phyloP scores from a whole-genome alignment of 768 basidiomycete species.

The Rossbeevera mucosa region DNA sequence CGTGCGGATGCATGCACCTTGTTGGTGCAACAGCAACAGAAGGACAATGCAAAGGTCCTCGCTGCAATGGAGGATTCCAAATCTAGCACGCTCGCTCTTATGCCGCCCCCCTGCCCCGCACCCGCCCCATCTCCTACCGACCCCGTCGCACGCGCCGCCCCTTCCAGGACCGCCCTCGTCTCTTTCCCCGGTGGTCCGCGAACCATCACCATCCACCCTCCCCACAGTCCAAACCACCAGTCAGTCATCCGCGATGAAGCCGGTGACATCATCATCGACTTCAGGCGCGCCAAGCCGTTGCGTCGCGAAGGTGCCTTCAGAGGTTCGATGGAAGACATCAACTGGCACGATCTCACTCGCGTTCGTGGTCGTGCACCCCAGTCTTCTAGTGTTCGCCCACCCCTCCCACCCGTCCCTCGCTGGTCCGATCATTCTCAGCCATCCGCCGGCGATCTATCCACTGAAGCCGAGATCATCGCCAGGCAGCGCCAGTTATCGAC shows the following conservation, averaged over 20 bases:
- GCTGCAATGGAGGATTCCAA: not conserved
- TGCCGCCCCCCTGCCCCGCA: not conserved
- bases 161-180: slow-evolving; percentile 5
- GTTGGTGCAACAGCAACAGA: slow-evolving; percentile 5
- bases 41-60: slow-evolving; percentile 2
- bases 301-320: slow-evolving; percentile 22
- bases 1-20: slow-evolving; percentile 4
- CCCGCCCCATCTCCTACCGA: not conserved
- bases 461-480: slow-evolving; percentile 4
- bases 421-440: slow-evolving; percentile 12
- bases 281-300: slow-evolving; percentile 10
- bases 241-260: slow-evolving; percentile 16
- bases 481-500: slow-evolving; percentile 6
- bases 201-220: slow-evolving; percentile 22
- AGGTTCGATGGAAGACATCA: slow-evolving; percentile 4
- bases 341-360: slow-evolving; percentile 2
- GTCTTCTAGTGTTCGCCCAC: not conserved
- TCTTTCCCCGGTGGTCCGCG: slow-evolving; percentile 21
- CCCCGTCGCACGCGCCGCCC: not conserved
- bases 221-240: slow-evolving; percentile 8
- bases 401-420: not conserved
- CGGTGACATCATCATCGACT: slow-evolving; percentile 12
- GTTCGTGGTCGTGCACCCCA: slow-evolving; percentile 17
- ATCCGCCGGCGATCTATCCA: not conserved
- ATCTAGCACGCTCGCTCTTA: not conserved